Conservation (phyloP, 352 stramenopile species). For the Phytophthora multivora region DNA sequence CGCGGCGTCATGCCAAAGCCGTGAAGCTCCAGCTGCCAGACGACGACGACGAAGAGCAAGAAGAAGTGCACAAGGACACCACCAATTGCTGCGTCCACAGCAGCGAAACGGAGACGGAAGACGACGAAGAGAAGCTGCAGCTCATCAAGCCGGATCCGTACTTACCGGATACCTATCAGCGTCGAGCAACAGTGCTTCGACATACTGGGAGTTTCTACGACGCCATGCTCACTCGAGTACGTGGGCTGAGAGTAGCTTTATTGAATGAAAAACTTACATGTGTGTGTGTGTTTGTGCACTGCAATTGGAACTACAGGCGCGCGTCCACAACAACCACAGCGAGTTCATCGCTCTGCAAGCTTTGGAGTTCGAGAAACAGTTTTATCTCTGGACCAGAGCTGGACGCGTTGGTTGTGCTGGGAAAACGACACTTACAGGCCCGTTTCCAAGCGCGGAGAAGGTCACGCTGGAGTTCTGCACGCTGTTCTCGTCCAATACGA, state of each 20-base stretch:
- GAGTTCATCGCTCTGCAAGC: constrained; percentile 73
- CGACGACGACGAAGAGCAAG: constrained; percentile 25
- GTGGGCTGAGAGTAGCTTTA: constrained; percentile 10
- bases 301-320: constrained; percentile 34
- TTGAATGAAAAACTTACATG: constrained; percentile 12
- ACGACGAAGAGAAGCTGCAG: constrained; percentile 27
- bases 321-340: constrained; percentile 64
- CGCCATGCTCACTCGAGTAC: constrained; percentile 67
- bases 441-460: constrained; percentile 40
- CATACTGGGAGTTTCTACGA: constrained; percentile 53
- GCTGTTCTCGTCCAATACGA: constrained; percentile 57
- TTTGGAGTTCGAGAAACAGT: constrained; percentile 50
- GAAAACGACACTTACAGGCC: constrained; percentile 50
- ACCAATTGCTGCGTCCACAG: constrained; percentile 13
- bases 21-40: constrained; percentile 47
- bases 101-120: constrained; percentile 29
- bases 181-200: constrained; percentile 41
- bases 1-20: constrained; percentile 35
- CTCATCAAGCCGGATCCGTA: constrained; percentile 60
- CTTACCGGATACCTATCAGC: constrained; percentile 47
- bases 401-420: constrained; percentile 51
- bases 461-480: constrained; percentile 53
- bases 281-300: constrained; percentile 6
- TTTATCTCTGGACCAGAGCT: constrained; percentile 59
- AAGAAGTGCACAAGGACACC: constrained; percentile 22